Evolutionary conservation across 1,284 basidiomycete species (phyloP), one percentile per base, ranked within the genome.

Genomic region (Tilletia setariae): DNA sequence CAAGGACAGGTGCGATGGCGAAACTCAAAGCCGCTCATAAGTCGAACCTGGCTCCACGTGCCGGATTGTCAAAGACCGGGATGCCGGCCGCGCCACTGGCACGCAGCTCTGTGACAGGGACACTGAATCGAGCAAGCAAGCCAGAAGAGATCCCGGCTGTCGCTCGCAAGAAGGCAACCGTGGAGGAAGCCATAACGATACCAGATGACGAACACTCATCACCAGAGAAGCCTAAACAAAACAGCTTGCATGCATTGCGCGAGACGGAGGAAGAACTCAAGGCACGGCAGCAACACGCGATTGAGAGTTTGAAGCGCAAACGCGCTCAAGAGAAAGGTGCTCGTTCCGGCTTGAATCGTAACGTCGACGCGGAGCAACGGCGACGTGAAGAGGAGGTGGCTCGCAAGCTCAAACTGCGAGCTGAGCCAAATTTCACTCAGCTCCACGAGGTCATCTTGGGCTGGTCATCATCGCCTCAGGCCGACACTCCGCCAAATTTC

Each of bases 371-470:
- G n/a, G 43, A 43, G 43, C 13, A 23, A 44, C 35, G 35, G 40
- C 40, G 32, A 35, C n/a, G 76, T 46, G 67, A 75, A 30, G 68
- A 72, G 30, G 72, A 77, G 65, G 68, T 72, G 25, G 72, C 76
- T 56, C 75, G 76, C 63, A 77, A 74, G 63, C 88, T 87, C 53
- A 87, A 88, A 32, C 84, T 90, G 73, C 88, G 93, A 13, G 86
- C 94, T 74, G 90, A 89, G 74, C 94, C 94, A 0, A 90, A 98
- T 79, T 86, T 94, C 40, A 88, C 89, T 15, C 86, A 86, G 15
- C 87, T 98, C 23, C 91, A 95, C 82, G 88, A 88, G 47, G 86
- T 86, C n/a, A 86, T 98, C 46, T 84, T 98, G 1, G 88, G 90
- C 0, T 98, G 95, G 95, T 86, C 91, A 81, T 93, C 70, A 86